Evolutionary conservation across 192 early-diverging fungal species (phyloP), one percentile per base, ranked within the genome.

Genomic region (Gamsiella multidivaricata): DNA sequence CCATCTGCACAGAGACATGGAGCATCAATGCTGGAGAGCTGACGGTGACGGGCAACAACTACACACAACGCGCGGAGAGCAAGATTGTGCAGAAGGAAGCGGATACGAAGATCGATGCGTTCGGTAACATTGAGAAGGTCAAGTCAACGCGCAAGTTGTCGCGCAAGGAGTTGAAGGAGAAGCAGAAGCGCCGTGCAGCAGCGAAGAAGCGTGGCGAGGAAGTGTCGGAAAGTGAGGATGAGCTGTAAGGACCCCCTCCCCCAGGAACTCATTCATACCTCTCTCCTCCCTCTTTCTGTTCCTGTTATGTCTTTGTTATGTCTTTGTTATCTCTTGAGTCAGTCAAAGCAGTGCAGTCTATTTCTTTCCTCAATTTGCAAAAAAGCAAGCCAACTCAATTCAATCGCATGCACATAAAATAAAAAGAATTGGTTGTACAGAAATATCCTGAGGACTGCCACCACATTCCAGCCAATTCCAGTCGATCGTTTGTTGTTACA

Each of bases 1-100:
- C 90, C 39, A 86, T 92, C 63, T 93, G 90, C 79, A 84, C 82
- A 22, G 93, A 94, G 83, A 85, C 85, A 45, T 94, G 93, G 93
- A 83, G 83, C 68, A 88, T 94, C 70, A 87, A 93, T 42, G 85
- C 85, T 34, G 91, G 91, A 82, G 57, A 75, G 36, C 65, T 88
- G 17, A 58, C 70, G 32, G 81, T 82, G n/a, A 83, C 83, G 4
- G 83, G 83, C 34, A 87, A 87, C 81, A 83, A 82, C 80, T 84
- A 83, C 49, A 70, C 81, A 10, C 82, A 82, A 56, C 80, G 84
- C 33, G 81, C 73, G 55, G 68, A 79, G 34, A 82, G 76, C 43
- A 79, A 37, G 41, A 69, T 83, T 36, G 83, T 81, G 14, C 80
- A 72, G 32, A 70, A 85, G 65, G 85, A 84, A 28, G 78, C 70